Base-by-base conservation (phyloP, 208 protist species). In the Leishmania tarentolae region DNA sequence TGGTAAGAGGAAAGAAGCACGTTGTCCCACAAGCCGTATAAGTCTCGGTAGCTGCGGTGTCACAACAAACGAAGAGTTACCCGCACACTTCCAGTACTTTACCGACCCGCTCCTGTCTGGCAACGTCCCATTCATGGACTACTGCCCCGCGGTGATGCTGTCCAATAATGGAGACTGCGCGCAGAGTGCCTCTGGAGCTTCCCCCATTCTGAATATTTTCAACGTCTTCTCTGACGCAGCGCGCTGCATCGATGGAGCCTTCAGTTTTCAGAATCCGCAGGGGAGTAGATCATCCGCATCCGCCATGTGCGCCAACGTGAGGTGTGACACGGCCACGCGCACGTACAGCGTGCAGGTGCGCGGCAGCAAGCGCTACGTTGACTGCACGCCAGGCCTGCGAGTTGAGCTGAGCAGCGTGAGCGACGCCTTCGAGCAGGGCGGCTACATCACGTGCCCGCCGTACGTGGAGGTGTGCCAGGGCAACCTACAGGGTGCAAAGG, bases 371-470 rank as follows among this genome's bases (percentile, higher is more conserved):
- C 47, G 1, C 44, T 75, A 75, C 44, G n/a, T 56, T 3, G 42
- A 40, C 46, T 75, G 71, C 71, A 57, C 71, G 37, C 71, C 71
- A 7, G 40, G 44, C 47, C 15, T 17, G 8, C 19, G 31, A 0
- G 4, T 75, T 9, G 15, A n/a, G 5, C 44, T 75, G 47, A 21
- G 13, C 11, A 31, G 28, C 47, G 17, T 75, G 17, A 75, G 71
- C 71, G 47, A 24, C 71, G 47, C 46, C 71, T 75, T 75, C 71
- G 47, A 59, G 71, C 0, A 40, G 3, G 71, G 71, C 44, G 21
- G 71, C 71, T 75, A 75, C 70, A 59, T 75, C 70, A 75, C n/a
- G 70, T 75, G 70, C 70, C 47, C 70, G 70, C 70, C 70, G 70
- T 75, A 75, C 70, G n/a, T 53, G 13, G 69, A 74, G 69, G 69